Base-by-base conservation (phyloP, 2,329 filamentous ascomycete species). In the Neonectria faginata region DNA sequence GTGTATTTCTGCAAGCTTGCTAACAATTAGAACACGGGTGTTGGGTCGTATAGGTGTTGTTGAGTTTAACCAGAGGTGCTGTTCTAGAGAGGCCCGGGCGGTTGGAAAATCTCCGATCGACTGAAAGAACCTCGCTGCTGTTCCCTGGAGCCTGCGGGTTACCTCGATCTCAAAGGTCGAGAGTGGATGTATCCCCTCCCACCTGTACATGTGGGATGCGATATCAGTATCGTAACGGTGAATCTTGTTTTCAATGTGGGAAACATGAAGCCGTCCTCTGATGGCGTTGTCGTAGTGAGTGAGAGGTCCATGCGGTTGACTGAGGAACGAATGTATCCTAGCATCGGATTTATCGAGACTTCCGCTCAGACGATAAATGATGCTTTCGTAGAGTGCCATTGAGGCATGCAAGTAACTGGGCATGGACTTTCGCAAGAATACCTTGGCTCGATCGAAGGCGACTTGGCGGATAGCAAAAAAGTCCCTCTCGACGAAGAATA, bases 171-270 rank as follows among this genome's bases (percentile, higher is more conserved):
- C 77, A 6, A 79, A 67, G 0, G 68, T 70, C 0, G 77, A 79
- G 2, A 77, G 60, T 0, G 77, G 77, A 12, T 73, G 70, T 0
- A 70, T 62, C 0, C 74, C 75, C 2, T 73, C 64, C 77, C 77
- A 79, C 2, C 62, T 64, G 42, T 78, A 79, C 16, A 79, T 78
- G 16, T 63, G 69, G 0, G 71, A 67, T 0, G 74, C 67, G 3
- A 78, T 72, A 11, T 75, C 75, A 0, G 62, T 63, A 6, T 78
- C 76, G 45, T 77, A 77, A 1, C 71, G 68, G 22, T 75, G 73
- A 2, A 79, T 76, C 54, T 78, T 79, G 39, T 76, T 79, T 41
- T 79, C 77, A 2, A 79, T 66, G n/a, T 73, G 71, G 0, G 77
- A 77, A 1, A 79, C 76, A 22, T 79, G 77, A 4, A 79, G 64